Evolutionary conservation across 2,329 filamentous ascomycete genomes (phyloP), one percentile per base, ranked within the genome.

Genomic region (Claviceps sorghi): DNA sequence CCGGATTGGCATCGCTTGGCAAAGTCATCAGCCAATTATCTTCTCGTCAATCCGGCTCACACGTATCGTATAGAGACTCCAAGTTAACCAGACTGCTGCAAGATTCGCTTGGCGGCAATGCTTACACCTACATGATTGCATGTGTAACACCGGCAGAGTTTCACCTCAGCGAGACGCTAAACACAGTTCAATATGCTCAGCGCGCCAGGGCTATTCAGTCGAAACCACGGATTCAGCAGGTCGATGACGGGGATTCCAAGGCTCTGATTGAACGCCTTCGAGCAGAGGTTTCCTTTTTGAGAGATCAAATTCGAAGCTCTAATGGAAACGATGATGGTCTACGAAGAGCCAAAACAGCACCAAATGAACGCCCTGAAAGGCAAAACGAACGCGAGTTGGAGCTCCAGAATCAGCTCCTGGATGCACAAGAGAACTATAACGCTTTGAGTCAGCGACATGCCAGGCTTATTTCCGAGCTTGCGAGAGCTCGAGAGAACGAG

Each of bases 71-170:
- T 66, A 88, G 93, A 57, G 93, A 98, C 70, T 97, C 93, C n/a
- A 90, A 89, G 65, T 81, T 98, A 60, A 98, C 93, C 11, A 84
- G 93, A 54, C 76, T 98, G 26, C 79, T 98, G 19, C 93, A 98
- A 72, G 93, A 98, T 68, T 98, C 93, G 0, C 76, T 98, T 5
- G 93, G 93, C 53, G 93, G 93, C 4, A 97, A 95, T 65, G 93
- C 93, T 38, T 95, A 96, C 64, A 98, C 93, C 0, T 98, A 97
- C 71, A 97, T 98, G 93, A 93, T 98, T 70, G 93, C 93, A 9
- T 98, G 93, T 69, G 90, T 98, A 32, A 98, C 91, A 1, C 91
- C 90, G 0, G 88, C 91, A 15, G 90, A 96, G 65, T 98, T 98
- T 64, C 93, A 98, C 66, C 74, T 98, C 45, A 97, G 90, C 70